phyloP scores from a whole-genome alignment of 2,329 filamentous ascomycete species.

The Sporothrix globosa region DNA sequence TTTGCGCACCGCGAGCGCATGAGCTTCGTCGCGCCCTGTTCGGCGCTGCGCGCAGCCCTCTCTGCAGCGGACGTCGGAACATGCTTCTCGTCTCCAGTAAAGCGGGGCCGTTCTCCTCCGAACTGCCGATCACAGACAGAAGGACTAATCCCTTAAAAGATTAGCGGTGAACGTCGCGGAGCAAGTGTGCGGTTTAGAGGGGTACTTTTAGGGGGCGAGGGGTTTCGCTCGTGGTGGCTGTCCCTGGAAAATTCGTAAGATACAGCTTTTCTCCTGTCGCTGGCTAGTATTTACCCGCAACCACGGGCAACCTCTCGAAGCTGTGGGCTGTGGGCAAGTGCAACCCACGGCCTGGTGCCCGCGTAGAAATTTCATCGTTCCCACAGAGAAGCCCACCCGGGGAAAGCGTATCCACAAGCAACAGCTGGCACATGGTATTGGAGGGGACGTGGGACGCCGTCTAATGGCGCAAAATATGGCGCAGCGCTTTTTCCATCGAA shows the following conservation, averaged over 20 bases:
- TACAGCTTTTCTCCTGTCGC: neutral
- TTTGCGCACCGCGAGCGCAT: neutral
- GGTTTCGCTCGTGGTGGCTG: neutral
- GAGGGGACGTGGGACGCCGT: conserved; percentile 14
- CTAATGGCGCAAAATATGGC: conserved; percentile 27
- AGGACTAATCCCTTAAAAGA: conserved; percentile 10
- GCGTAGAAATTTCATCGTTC: conserved; percentile 4
- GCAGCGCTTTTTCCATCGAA: conserved; percentile 27
- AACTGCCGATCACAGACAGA: conserved; percentile 30
- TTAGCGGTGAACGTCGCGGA: conserved; percentile 26
- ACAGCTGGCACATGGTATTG: conserved; percentile 6
- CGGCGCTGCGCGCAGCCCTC: conserved; percentile 14
- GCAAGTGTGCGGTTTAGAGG: neutral
- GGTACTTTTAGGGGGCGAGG: neutral
- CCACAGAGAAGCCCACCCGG: conserved; percentile 10
- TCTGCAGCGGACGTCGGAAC: conserved; percentile 7
- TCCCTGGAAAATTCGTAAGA: neutral
- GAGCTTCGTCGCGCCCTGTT: conserved; percentile 10
- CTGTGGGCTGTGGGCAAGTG: neutral
- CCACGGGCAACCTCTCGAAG: neutral
- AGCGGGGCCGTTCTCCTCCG: conserved; percentile 35
- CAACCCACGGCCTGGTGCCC: conserved; percentile 13
- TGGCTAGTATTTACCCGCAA: neutral
- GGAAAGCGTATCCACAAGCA: conserved; percentile 20
- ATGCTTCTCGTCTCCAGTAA: neutral